Evolutionary conservation across 2,329 filamentous ascomycete species (phyloP), one percentile per base, ranked within the genome.

Genomic region (Rhynchosporium secalis): DNA sequence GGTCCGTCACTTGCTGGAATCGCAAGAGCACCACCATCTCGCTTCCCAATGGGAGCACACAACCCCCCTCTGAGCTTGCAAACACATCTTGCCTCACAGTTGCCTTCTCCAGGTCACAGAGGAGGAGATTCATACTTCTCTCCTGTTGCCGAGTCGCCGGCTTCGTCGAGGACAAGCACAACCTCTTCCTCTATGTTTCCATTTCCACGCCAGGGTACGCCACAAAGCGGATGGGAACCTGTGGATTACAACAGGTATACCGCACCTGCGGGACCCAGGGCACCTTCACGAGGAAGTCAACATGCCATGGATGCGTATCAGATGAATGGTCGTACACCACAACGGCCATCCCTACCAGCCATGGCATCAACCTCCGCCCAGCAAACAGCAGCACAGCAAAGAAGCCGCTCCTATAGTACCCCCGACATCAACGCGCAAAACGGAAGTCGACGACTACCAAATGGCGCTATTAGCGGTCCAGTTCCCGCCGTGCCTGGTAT

Each of bases 351-450:
- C 10, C 80, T 96, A 69, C 90, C 90, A 48, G 88, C 85, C 20
- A 88, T 91, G 82, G 80, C 86, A 15, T 79, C 80, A 31, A 77
- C 79, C 66, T 76, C 83, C 70, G 78, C 86, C 13, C 48, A 52
- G 69, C 79, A 81, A 20, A 68, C 62, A 61, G 61, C 64, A 56
- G 66, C 72, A 66, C 87, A 91, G 73, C 87, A 89, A 72, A 84
- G 92, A 68, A 88, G 91, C 77, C 86, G 95, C 67, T 96, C 93
- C 43, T 96, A 96, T 72, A 98, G 94, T 78, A 97, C 93, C 66
- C 94, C 95, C 7, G 93, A 98, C 74, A 96, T 96, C 70, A 91
- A 96, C 68, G 87, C 84, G 58, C 84, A 87, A 58, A 82, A 83
- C 66, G 82, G 82, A 72, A 81, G 86, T 66, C 80, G 85, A 72